Base-by-base conservation (phyloP, 805 yeast genomes). In the Ogataea nitratoaversa region DNA sequence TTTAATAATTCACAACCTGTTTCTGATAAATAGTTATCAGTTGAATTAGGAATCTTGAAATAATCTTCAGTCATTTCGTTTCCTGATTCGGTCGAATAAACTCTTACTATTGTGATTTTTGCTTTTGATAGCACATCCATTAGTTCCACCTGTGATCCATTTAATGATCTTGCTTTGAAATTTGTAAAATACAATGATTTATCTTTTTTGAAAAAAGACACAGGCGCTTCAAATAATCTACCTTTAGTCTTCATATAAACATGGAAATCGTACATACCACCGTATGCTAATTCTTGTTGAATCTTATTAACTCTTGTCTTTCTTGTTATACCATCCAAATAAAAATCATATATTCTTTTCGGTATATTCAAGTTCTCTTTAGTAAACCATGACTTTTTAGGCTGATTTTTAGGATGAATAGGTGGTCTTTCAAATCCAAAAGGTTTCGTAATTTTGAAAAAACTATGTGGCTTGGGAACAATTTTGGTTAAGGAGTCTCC, bases 181-280 rank as follows among this genome's bases (percentile, higher is more conserved):
- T 89, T 89, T 8, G 98, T 96, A 65, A 93, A 87, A 58, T 78
- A 93, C 34, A 78, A 64, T 0, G 97, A 71, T 54, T 75, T 82
- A 7, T 84, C 90, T 11, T 69, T 64, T 44, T 75, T 76, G 74
- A 91, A 90, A 51, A 76, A 82, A 1, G 89, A 76, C n/a, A 75
- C 69, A 1, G 98, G 98, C 0, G 96, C 76, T 14, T 73, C 67
- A 66, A 89, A 93, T 47, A 90, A 70, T 63, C 89, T 88, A 19
- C 98, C 99, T 29, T 79, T 75, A 2, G 91, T 85, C 50, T 82
- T 82, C 36, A 82, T 68, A 55, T 78, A 82, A 2, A 75, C 71
- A 52, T 76, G 76, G 55, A 81, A 69, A 43, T 81, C 83, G 47
- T 77, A 74, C 71, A 79, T 72, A n/a, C 84, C 81, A 20, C 86